Base-by-base conservation (phyloP, 2,329 filamentous ascomycete species). In the Xylariaceae sp. region DNA sequence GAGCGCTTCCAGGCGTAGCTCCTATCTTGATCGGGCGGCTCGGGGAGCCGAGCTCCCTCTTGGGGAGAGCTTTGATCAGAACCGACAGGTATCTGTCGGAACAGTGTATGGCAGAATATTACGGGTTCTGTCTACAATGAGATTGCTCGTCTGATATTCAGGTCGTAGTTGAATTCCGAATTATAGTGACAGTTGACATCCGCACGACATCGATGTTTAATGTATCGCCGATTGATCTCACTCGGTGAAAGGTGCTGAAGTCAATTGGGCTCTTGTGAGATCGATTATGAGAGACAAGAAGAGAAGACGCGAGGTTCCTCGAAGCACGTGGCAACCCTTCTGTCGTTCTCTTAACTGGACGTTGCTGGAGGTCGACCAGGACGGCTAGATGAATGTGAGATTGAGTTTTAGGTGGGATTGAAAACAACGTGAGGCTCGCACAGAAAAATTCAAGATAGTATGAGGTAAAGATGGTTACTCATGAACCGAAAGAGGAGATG, bases 171-270 rank as follows among this genome's bases (percentile, higher is more conserved):
- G 72, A 72, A 67, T 78, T 79, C 74, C 74, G 77, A 76, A 81
- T 77, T 80, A 79, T 78, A 67, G 75, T 75, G 72, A 76, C 75
- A 73, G 78, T 74, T 70, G 75, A 80, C 81, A 84, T 82, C 73
- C 77, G 79, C 76, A 75, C 79, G 76, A 73, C 76, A 80, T 78
- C 68, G 66, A 60, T 52, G 55, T 57, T 61, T 70, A 30, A 10
- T 54, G 39, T 47, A 53, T 53, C 17, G 53, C 63, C 62, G 64
- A 56, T 50, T 64, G 65, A 55, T 64, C 56, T 47, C 15, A 44
- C 53, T 42, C 56, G 47, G 55, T 59, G 63, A 54, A 37, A 45
- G 39, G 48, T 55, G 23, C 42, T n/a, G 13, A 45, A 13, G 11
- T 45, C 42, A 56, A 67, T 59, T 59, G 58, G 58, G 53, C 10